These are phyloP conservation scores for Apiotrichum veenhuisii DNA, from an alignment of 1,284 basidiomycete species.

Conservation along the genomic window DNA sequence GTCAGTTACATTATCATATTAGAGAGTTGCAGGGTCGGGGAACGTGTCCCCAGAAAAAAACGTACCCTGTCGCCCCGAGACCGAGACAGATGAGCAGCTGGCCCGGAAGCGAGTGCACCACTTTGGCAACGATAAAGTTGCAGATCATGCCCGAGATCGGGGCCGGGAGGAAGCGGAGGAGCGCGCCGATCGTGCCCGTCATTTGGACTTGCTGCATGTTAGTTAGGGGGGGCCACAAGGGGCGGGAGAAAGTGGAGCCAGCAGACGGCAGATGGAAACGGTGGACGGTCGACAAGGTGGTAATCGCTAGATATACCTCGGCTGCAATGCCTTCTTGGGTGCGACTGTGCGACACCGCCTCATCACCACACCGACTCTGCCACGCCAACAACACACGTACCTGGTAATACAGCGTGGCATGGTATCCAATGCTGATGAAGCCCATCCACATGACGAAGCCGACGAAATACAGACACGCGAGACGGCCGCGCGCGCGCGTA, in stretches of 20 bases:
- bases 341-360: no score
- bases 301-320: no score
- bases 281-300: no score
- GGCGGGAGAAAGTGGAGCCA: no score
- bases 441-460: slow-evolving; percentile 63
- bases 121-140: slow-evolving; percentile 51
- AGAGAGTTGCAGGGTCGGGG: no score
- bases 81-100: slow-evolving; percentile 56
- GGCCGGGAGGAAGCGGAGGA: slow-evolving; percentile 71
- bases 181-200: slow-evolving; percentile 55
- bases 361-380: no score
- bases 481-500: slow-evolving; percentile 58
- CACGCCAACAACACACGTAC: background rate
- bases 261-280: no score
- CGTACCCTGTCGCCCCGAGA: slow-evolving; percentile 52
- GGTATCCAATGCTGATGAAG: slow-evolving; percentile 47
- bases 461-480: slow-evolving; percentile 60
- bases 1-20: no score
- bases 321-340: no score
- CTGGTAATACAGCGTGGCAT: slow-evolving; percentile 18
- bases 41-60: background rate
- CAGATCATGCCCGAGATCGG: slow-evolving; percentile 62
- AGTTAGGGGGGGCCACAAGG: no score
- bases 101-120: slow-evolving; percentile 8
- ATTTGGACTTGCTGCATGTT: slow-evolving; percentile 14